A percentile compares a stretch with the other conserved stretches of the same genome.
phyloP scores from a whole-genome alignment of 2,329 filamentous ascomycete species.

The Stromatinia cepivora region DNA sequence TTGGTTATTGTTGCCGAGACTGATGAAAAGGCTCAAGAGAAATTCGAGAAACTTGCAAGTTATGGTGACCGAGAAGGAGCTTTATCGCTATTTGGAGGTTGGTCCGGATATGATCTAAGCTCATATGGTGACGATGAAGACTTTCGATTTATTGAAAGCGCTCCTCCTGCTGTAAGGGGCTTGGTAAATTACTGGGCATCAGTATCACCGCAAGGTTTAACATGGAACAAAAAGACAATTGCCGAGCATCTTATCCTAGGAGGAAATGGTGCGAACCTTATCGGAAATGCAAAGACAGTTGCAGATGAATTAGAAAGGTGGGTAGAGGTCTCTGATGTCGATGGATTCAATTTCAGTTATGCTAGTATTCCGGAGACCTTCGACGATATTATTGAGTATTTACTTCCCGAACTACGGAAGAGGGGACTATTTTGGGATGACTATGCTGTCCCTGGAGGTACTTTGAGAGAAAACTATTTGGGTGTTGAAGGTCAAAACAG shows the following conservation, averaged over 20 bases:
- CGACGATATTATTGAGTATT: conserved; percentile 64
- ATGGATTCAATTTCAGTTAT: conserved; percentile 37
- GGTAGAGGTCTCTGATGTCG: conserved; percentile 34
- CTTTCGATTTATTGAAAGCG: conserved; percentile 53
- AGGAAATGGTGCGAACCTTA: conserved; percentile 34
- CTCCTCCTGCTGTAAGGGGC: conserved; percentile 49
- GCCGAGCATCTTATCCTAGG: conserved; percentile 35
- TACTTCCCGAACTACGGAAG: conserved; percentile 62
- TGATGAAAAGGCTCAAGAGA: conserved; percentile 64
- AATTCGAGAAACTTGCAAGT: conserved; percentile 60
- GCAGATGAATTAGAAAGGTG: conserved; percentile 36
- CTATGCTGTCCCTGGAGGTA: conserved; percentile 56
- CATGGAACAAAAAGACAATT: conserved; percentile 43
- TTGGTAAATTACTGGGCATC: conserved; percentile 51
- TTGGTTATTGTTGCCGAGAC: conserved; percentile 65
- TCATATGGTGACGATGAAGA: conserved; percentile 64
- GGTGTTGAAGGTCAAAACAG: conserved; percentile 51
- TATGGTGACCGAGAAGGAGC: conserved; percentile 67
- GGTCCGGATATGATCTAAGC: conserved; percentile 67
- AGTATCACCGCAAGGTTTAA: conserved; percentile 39
- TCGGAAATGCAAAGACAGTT: conserved; percentile 33
- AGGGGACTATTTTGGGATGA: conserved; percentile 56
- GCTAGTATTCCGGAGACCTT: conserved; percentile 62
- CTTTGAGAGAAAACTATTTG: conserved; percentile 62
- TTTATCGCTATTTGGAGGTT: conserved; percentile 69